phyloP scores from a whole-genome alignment of 768 basidiomycete genomes.

The Suillus bovinus region DNA sequence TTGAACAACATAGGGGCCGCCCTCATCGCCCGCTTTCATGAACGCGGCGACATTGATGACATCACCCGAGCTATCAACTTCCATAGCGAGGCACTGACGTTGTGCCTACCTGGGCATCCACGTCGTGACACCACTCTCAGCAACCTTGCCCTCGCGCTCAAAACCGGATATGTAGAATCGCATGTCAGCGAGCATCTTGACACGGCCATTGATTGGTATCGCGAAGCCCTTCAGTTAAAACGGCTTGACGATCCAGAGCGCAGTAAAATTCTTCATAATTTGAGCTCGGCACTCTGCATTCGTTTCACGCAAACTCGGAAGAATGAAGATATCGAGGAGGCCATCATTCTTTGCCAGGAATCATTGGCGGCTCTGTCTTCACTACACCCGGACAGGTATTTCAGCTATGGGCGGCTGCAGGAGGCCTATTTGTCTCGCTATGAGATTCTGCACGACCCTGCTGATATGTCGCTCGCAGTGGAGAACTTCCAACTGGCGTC shows the following conservation, averaged over 20 bases:
- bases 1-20: too few species aligned
- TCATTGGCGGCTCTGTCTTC: background rate
- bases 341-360: background rate
- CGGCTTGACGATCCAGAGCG: background rate
- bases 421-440: background rate
- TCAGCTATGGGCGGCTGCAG: background rate
- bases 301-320: background rate
- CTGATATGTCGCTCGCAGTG: background rate
- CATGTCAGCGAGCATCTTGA: background rate
- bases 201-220: background rate
- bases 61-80: too few species aligned
- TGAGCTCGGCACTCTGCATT: background rate
- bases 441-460: background rate
- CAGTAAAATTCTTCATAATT: background rate
- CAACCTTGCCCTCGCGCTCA: background rate
- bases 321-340: background rate
- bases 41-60: too few species aligned
- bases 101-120: too few species aligned
- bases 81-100: too few species aligned
- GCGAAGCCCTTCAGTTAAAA: background rate
- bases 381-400: background rate
- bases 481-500: background rate
- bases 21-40: too few species aligned
- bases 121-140: too few species aligned
- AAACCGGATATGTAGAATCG: background rate